Conservation (phyloP, 371 early-diverging fungal species). For the Ordospora pajunii region DNA sequence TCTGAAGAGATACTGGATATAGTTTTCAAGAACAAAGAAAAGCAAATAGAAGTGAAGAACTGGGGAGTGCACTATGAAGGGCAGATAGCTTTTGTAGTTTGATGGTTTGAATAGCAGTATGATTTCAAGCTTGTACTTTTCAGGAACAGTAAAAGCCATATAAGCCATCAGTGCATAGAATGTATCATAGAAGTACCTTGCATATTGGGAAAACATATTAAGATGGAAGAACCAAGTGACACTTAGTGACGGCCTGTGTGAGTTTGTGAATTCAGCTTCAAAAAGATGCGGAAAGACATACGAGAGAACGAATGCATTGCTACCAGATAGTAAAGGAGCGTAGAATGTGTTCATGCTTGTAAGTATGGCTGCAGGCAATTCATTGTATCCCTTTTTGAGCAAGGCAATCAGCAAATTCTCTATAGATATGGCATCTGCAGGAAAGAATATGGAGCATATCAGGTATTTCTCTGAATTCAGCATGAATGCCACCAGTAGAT, state of each 20-base stretch:
- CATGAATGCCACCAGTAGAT: not conserved
- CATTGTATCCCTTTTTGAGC: not conserved
- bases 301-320: not conserved
- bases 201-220: conserved; percentile 11
- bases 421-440: not conserved
- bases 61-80: not conserved
- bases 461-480: not conserved
- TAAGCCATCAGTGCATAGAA: not conserved
- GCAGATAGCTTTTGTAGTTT: conserved; percentile 17
- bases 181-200: conserved; percentile 1
- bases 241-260: conserved; percentile 12
- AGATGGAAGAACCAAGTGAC: conserved; percentile 25
- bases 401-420: not conserved
- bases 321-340: not conserved
- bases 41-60: not conserved
- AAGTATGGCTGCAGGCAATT: not conserved
- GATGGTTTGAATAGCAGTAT: conserved; percentile 15
- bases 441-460: not conserved
- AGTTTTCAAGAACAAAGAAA: conserved; percentile 3
- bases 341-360: not conserved
- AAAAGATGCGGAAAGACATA: not conserved
- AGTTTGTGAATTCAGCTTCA: not conserved
- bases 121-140: not conserved
- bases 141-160: not conserved
- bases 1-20: conserved; percentile 8